Evolutionary conservation across 2,329 filamentous ascomycete genomes (phyloP).

Genomic region (Calonectria henricotiae): DNA sequence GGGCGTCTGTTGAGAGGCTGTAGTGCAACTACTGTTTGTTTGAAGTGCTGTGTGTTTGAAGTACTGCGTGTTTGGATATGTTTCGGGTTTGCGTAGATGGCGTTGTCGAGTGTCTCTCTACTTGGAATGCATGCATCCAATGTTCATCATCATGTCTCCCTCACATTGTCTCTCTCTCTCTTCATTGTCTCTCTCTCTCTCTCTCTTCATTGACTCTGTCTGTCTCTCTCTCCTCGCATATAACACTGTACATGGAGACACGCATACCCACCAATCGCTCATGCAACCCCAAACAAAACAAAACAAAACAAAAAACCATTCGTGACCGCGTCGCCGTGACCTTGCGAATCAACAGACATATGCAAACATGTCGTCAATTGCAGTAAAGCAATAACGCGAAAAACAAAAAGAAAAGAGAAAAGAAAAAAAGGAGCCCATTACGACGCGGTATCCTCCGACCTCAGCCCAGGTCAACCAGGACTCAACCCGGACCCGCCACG

Average conservation of each 20-base stretch:
- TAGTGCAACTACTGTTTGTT: no score
- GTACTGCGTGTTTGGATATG: background rate
- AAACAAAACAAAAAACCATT: background rate
- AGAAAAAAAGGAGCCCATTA: background rate
- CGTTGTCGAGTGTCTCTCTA: no score
- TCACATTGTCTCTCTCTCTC: background rate
- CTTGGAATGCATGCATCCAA: background rate
- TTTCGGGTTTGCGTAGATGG: background rate
- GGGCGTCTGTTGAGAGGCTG: no score
- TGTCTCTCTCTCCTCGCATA: background rate
- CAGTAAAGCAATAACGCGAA: background rate
- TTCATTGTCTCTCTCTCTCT: no score
- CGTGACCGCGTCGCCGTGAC: conserved; percentile 5
- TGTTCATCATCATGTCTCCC: no score
- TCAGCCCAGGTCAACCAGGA: background rate
- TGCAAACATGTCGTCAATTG: background rate
- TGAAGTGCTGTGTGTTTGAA: no score
- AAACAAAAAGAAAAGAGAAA: no score
- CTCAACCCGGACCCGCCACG: conserved; percentile 3
- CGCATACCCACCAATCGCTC: background rate
- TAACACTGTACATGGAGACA: background rate
- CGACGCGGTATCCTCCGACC: background rate
- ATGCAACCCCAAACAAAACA: no score
- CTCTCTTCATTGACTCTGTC: background rate
- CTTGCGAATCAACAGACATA: background rate